These are phyloP conservation scores for Asclepias syriaca DNA, from an alignment of 257 asterid genomes.

Conservation along the genomic window DNA sequence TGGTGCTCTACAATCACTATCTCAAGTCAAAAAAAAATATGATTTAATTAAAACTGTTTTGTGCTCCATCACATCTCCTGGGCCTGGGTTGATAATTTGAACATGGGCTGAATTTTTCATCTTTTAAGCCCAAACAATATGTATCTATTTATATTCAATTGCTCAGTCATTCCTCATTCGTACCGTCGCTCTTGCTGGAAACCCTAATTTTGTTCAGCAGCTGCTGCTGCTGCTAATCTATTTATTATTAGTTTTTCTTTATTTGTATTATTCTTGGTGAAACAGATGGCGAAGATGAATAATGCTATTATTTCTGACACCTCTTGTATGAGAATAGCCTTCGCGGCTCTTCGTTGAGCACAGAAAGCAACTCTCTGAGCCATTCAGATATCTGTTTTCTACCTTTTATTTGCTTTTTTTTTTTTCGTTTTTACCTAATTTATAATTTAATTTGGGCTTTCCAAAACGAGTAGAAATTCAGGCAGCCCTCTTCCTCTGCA, in stretches of 20 bases:
- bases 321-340: constrained; percentile 85
- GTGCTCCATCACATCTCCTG: not conserved
- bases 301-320: constrained; percentile 70
- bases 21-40: too few species aligned
- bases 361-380: constrained; percentile 74
- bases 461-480: constrained; percentile 52
- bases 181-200: not conserved
- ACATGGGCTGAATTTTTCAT: not conserved
- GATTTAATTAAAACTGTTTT: too few species aligned
- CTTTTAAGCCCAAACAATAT: not conserved
- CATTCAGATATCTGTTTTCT: not conserved
- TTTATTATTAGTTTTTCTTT: not conserved
- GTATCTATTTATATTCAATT: not conserved
- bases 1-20: too few species aligned
- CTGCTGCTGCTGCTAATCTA: not conserved
- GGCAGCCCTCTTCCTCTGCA: constrained; percentile 50
- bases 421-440: not conserved
- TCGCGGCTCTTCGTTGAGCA: constrained; percentile 60
- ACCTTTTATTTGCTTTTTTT: not conserved
- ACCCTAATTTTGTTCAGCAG: constrained; percentile 1
- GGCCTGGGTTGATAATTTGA: not conserved
- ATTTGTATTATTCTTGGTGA: not conserved
- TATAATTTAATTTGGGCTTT: not conserved
- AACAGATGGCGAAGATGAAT: constrained; percentile 41
- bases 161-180: not conserved